These are phyloP conservation scores for Alternaria angustiovoidea DNA, from an alignment of 2,329 filamentous ascomycete genomes.

Conservation along the genomic window DNA sequence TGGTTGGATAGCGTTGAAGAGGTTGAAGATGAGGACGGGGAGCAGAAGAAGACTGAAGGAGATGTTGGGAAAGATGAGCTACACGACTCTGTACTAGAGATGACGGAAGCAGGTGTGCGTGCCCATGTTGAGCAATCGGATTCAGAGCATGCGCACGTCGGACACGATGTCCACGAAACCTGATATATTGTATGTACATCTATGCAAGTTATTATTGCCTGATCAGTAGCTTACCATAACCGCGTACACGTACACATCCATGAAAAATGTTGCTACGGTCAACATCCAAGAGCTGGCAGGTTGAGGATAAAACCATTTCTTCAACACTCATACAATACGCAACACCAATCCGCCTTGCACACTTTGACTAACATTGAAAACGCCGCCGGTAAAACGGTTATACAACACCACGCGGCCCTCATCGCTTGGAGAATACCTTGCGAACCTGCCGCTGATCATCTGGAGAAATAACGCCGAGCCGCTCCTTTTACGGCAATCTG, in stretches of 20 bases:
- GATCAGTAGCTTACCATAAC: neutral
- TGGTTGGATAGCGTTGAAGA: slow-evolving; percentile 14
- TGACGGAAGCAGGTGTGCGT: neutral
- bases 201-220: neutral
- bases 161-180: neutral
- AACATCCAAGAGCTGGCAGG: neutral
- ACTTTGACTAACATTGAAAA: neutral
- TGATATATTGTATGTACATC: neutral
- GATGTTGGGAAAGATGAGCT: neutral
- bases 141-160: neutral
- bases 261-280: neutral
- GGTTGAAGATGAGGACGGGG: neutral
- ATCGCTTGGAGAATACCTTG: neutral
- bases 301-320: neutral
- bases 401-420: neutral
- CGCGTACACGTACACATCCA: neutral
- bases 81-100: neutral
- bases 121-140: neutral
- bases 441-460: neutral
- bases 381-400: neutral
- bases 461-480: neutral
- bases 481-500: neutral
- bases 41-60: neutral
- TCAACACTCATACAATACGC: neutral
- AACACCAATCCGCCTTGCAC: neutral